Evolutionary conservation across 345 rosid genomes (phyloP).

Genomic region (Clausena lansium): DNA sequence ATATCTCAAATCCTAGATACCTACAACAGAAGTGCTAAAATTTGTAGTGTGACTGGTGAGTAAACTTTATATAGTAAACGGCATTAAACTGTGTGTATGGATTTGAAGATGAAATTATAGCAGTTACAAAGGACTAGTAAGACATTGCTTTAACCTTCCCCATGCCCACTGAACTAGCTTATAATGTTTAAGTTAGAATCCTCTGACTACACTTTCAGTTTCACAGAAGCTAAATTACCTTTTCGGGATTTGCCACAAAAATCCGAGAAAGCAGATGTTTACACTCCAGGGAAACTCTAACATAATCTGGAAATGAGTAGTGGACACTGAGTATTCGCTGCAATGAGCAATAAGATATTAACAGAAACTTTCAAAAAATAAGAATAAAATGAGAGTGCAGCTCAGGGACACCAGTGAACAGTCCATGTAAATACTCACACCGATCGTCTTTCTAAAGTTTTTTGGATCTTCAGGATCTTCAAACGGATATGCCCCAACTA

Average conservation of each 20-base stretch:
- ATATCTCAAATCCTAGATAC: neutral
- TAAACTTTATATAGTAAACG: no score
- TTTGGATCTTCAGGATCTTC: constrained; percentile 57
- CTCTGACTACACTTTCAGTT: neutral
- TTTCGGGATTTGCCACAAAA: constrained; percentile 57
- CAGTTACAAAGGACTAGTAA: neutral
- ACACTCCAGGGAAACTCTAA: constrained; percentile 57
- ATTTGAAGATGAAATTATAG: neutral
- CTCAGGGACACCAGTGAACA: neutral
- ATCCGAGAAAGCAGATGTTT: constrained; percentile 57
- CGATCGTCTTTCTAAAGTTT: constrained; percentile 50
- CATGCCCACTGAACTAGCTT: neutral
- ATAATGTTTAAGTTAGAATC: neutral
- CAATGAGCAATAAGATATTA: neutral
- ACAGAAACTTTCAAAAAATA: neutral
- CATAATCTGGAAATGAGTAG: constrained; percentile 60
- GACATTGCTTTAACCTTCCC: neutral
- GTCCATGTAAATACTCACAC: constrained; percentile 22
- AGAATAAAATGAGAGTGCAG: no score
- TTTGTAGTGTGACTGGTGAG: neutral
- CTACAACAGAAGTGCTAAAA: neutral
- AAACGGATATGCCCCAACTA: constrained; percentile 62
- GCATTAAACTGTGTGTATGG: neutral
- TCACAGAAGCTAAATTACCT: constrained; percentile 29
- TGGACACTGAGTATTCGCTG: constrained; percentile 49